These are phyloP conservation scores for Piloderma croceum DNA, from an alignment of 768 basidiomycete genomes.

Conservation along the genomic window DNA sequence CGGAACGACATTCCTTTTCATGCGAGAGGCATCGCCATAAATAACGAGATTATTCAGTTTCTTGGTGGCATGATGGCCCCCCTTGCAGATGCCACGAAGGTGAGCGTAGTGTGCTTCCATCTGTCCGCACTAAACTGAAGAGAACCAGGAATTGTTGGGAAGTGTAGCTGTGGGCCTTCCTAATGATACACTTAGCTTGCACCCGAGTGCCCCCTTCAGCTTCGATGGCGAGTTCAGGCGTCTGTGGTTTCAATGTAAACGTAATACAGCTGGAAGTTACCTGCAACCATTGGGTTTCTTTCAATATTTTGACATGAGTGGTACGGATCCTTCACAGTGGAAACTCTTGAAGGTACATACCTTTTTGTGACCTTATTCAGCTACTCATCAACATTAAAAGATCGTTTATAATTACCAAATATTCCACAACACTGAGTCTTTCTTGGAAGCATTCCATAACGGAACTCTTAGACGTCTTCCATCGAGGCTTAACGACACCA, in stretches of 20 bases:
- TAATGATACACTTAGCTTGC: conserved; percentile 46
- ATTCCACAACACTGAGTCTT: conserved; percentile 42
- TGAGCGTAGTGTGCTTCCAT: too few species aligned
- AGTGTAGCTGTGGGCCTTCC: too few species aligned
- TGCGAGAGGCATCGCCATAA: conserved; percentile 34
- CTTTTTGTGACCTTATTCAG: neutral
- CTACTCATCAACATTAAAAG: conserved; percentile 20
- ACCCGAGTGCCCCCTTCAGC: conserved; percentile 45
- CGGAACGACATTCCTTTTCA: conserved; percentile 51
- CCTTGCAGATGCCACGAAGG: conserved; percentile 37
- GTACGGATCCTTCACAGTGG: conserved; percentile 48
- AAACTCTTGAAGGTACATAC: conserved; percentile 45
- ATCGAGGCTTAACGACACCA: conserved; percentile 23
- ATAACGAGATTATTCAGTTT: conserved; percentile 27
- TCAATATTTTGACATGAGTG: conserved; percentile 51
- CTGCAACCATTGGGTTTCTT: conserved; percentile 52
- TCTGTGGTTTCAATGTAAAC: conserved; percentile 45
- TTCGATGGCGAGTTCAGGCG: conserved; percentile 59
- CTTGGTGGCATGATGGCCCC: conserved; percentile 29
- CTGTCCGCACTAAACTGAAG: neutral
- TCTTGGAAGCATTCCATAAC: conserved; percentile 48
- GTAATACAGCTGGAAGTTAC: conserved; percentile 45
- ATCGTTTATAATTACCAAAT: conserved; percentile 57
- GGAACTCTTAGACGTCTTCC: conserved; percentile 44
- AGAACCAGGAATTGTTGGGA: too few species aligned